A percentile compares a stretch with the other conserved stretches of the same genome.
phyloP scores from a whole-genome alignment of 1,139 yeast genomes.

The Wickerhamomyces sp. region DNA sequence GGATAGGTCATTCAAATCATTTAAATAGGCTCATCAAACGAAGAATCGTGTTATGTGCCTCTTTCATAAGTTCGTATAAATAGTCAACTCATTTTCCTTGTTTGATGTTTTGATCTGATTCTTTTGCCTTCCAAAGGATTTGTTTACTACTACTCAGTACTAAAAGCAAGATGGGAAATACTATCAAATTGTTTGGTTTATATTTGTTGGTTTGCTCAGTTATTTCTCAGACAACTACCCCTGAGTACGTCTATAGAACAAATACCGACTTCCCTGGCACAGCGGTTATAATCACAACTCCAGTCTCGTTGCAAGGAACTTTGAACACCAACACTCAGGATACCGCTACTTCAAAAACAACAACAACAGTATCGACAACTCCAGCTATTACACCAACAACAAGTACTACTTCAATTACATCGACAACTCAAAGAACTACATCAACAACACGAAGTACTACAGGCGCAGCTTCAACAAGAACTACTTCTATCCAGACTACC shows the following conservation, averaged over 20 bases:
- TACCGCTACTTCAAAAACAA: conserved; percentile 1
- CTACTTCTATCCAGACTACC: conserved; percentile 2
- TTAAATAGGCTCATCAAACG: too few species aligned
- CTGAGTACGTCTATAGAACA: conserved; percentile 8
- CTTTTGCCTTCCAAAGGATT: too few species aligned
- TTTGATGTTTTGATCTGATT: too few species aligned
- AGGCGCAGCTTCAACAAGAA: not conserved
- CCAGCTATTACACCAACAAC: not conserved
- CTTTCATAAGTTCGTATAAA: too few species aligned
- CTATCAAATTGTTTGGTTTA: too few species aligned
- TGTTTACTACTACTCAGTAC: too few species aligned
- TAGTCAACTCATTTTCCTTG: too few species aligned
- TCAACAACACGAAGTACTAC: conserved; percentile 3
- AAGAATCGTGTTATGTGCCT: too few species aligned
- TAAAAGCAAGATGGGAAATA: not conserved
- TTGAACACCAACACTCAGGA: conserved; percentile 13
- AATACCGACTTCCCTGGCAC: conserved; percentile 15
- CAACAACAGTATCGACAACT: too few species aligned
- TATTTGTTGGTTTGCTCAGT: not conserved
- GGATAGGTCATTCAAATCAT: too few species aligned
- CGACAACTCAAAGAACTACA: conserved; percentile 4
- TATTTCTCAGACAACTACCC: conserved; percentile 3
- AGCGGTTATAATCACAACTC: conserved; percentile 16
- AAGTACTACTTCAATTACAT: conserved; percentile 1
- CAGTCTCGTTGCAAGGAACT: conserved; percentile 14